These are phyloP conservation scores for Tulasnella sp. DNA, from an alignment of 768 basidiomycete species.

Conservation along the genomic window DNA sequence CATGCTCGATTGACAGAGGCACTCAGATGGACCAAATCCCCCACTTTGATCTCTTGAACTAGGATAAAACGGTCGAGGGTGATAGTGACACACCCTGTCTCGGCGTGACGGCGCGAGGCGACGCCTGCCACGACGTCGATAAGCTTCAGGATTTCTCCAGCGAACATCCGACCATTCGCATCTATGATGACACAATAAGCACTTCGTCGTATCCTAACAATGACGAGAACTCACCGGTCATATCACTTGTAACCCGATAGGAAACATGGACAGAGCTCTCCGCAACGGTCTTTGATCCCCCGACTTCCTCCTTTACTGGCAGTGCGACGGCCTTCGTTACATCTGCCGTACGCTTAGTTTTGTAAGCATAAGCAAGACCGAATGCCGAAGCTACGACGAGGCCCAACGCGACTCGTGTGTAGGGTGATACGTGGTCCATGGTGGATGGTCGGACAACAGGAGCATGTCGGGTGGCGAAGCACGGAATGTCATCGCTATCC, in stretches of 20 bases:
- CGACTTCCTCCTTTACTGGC: neutral
- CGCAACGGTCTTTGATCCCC: slow-evolving; percentile 7
- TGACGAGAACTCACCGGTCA: slow-evolving; percentile 2
- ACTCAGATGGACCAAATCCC: slow-evolving; percentile 9
- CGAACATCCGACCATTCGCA: slow-evolving; percentile 11
- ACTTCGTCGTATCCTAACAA: neutral
- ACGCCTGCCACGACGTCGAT: slow-evolving; percentile 14
- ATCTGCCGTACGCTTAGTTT: neutral
- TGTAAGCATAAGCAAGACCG: neutral
- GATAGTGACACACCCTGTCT: slow-evolving; percentile 7
- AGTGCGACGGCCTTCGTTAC: neutral
- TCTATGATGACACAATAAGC: neutral
- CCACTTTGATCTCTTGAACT: slow-evolving; percentile 11
- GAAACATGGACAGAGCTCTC: slow-evolving; percentile 10
- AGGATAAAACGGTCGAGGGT: slow-evolving; percentile 12
- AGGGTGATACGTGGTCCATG: too few relatives aligned
- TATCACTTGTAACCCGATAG: slow-evolving; percentile 9
- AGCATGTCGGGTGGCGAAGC: too few relatives aligned
- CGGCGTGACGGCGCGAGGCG: slow-evolving; percentile 9
- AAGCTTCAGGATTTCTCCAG: slow-evolving; percentile 12
- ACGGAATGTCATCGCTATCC: too few relatives aligned
- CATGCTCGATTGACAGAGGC: slow-evolving; percentile 11
- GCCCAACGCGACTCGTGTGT: neutral
- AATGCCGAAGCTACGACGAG: neutral
- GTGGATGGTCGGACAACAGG: too few relatives aligned